phyloP scores from a whole-genome alignment of 2,329 filamentous ascomycete species.

The Calonectria ilicicola region DNA sequence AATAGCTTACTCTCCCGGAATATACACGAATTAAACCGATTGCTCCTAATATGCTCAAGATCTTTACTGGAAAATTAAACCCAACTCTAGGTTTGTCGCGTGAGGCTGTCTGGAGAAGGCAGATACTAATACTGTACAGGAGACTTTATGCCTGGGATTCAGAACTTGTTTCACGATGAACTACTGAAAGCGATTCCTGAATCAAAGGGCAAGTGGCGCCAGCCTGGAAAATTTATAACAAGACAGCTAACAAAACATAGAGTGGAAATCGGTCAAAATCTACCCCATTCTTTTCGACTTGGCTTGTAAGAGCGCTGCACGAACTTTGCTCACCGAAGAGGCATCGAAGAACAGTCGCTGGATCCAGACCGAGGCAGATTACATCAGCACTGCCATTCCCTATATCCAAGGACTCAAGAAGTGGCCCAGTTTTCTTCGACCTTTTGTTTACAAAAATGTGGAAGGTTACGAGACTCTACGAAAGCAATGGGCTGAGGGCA shows the following conservation, averaged over 20 bases:
- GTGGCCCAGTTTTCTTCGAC: not conserved
- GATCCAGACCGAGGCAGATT: not conserved
- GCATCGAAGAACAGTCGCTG: not conserved
- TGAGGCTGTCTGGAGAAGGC: not conserved
- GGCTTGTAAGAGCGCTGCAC: not conserved
- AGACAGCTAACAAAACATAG: not conserved
- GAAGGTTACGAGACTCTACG: not conserved
- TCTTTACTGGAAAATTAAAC: not conserved
- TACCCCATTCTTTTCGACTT: not conserved
- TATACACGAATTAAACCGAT: not conserved
- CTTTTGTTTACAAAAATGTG: not conserved
- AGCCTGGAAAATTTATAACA: not conserved
- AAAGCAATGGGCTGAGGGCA: not conserved
- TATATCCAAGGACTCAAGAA: not conserved
- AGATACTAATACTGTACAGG: not conserved
- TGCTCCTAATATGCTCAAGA: not conserved
- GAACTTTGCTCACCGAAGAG: not conserved
- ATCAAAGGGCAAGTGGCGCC: not conserved
- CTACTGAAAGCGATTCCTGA: not conserved
- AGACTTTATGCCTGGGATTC: not conserved
- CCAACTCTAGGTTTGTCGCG: not conserved
- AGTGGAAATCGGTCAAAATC: not conserved
- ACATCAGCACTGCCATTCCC: not conserved
- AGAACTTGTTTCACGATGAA: not conserved
- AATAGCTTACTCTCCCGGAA: not conserved